phyloP scores from a whole-genome alignment of 208 protist genomes.

The Cochliopodium minus region DNA sequence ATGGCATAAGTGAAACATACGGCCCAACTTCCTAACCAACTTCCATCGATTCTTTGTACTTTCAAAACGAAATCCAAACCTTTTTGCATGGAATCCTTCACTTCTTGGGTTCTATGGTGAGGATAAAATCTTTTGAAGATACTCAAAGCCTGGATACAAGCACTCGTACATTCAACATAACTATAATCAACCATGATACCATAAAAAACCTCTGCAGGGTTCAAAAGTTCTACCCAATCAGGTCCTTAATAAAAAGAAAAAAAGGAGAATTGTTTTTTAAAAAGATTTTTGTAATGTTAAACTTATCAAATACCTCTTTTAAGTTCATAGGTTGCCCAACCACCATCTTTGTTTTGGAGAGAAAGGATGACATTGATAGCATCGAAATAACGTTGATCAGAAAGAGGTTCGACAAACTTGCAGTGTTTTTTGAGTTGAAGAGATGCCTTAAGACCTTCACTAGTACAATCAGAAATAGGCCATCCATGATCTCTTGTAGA shows the following conservation, averaged over 20 bases:
- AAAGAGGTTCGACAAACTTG: neutral
- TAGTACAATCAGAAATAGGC: slow-evolving; percentile 88
- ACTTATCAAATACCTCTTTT: too few relatives aligned
- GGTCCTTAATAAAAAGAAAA: too few relatives aligned
- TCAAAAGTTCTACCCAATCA: slow-evolving; percentile 67
- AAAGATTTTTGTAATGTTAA: too few relatives aligned
- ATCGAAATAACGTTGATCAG: slow-evolving; percentile 31
- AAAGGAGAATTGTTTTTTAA: too few relatives aligned
- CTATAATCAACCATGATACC: slow-evolving; percentile 92
- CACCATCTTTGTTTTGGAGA: slow-evolving; percentile 75
- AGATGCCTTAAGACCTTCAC: slow-evolving; percentile 73
- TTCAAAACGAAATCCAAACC: slow-evolving; percentile 58
- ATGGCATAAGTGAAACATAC: slow-evolving; percentile 91
- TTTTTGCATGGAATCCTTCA: slow-evolving; percentile 56
- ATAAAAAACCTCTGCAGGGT: slow-evolving; percentile 82
- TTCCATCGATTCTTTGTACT: slow-evolving; percentile 64
- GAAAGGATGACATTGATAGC: slow-evolving; percentile 77
- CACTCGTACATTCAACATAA: slow-evolving; percentile 83
- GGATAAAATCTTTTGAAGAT: slow-evolving; percentile 67
- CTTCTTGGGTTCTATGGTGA: slow-evolving; percentile 56
- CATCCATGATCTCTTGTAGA: slow-evolving; percentile 74
- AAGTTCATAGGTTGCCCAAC: slow-evolving; percentile 81
- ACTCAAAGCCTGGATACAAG: slow-evolving; percentile 70
- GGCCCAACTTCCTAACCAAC: slow-evolving; percentile 81
- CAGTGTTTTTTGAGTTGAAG: slow-evolving; percentile 35